These are phyloP conservation scores for Xylaria sp. DNA, from an alignment of 2,329 filamentous ascomycete genomes.

Conservation along the genomic window DNA sequence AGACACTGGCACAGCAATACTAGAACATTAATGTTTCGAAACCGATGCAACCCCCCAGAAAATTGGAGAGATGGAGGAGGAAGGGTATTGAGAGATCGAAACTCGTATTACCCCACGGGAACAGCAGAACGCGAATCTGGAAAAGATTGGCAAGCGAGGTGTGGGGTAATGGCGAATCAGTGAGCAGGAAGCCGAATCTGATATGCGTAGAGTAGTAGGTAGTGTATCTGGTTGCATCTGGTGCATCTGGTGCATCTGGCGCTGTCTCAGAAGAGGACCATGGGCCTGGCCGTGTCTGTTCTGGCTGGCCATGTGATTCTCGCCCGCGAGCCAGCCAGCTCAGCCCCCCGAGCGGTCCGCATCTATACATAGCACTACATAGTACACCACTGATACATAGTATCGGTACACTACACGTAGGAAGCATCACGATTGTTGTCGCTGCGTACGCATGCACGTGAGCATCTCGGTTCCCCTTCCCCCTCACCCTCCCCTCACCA, in stretches of 20 bases:
- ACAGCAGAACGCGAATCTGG: conserved; percentile 2
- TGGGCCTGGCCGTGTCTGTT: background rate
- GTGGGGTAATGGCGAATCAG: conserved; percentile 37
- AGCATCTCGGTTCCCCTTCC: background rate
- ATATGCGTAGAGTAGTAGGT: too few species aligned
- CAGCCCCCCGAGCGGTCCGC: too few species aligned
- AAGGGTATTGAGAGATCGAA: too few species aligned
- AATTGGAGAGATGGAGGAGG: too few species aligned
- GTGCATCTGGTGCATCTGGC: conserved; percentile 4
- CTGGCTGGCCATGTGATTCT: conserved; percentile 22
- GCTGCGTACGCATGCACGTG: background rate
- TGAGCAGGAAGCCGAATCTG: conserved; percentile 6
- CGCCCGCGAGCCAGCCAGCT: too few species aligned
- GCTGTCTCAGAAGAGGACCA: background rate
- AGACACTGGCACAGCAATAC: too few species aligned
- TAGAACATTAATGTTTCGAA: background rate
- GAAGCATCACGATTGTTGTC: background rate
- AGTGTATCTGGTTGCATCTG: too few species aligned
- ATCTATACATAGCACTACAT: too few species aligned
- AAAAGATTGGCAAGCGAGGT: conserved; percentile 18
- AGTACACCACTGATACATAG: background rate
- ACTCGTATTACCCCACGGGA: conserved; percentile 23
- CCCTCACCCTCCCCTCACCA: background rate
- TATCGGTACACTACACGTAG: background rate
- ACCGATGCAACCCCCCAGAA: too few species aligned